Evolutionary conservation across 345 rosid genomes (phyloP).

Genomic region (Salix dunnii): DNA sequence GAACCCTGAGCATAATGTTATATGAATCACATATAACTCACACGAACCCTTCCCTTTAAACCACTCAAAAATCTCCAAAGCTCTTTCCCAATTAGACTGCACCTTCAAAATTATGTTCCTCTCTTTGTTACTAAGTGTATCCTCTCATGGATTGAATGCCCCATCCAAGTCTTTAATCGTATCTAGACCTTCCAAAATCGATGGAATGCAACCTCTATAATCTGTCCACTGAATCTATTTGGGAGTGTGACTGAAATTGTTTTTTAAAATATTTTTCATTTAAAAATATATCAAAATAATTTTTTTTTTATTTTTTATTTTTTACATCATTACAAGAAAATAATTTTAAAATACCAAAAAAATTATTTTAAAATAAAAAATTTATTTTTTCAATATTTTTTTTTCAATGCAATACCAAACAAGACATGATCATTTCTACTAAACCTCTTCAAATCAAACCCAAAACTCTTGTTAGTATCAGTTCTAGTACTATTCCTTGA

Average conservation of each 20-base stretch:
- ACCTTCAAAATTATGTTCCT: conserved; percentile 85
- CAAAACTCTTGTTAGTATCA: conserved; percentile 22
- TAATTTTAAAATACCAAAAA: too few species aligned
- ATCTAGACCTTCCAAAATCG: conserved; percentile 67
- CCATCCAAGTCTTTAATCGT: conserved; percentile 51
- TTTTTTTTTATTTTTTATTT: too few species aligned
- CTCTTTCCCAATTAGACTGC: conserved; percentile 79
- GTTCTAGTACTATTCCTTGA: conserved; percentile 11
- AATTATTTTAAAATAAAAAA: too few species aligned
- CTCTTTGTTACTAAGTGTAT: conserved; percentile 63
- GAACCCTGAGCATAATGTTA: conserved; percentile 66
- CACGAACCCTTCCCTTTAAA: conserved; percentile 63
- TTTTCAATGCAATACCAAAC: too few species aligned
- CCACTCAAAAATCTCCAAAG: conserved; percentile 83
- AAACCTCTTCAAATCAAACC: not conserved
- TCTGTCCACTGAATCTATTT: conserved; percentile 17
- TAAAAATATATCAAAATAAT: too few species aligned
- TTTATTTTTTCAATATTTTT: too few species aligned
- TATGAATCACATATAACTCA: conserved; percentile 87
- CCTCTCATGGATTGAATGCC: conserved; percentile 80
- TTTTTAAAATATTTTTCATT: too few species aligned
- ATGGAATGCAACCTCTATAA: conserved; percentile 70
- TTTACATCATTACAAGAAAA: too few species aligned
- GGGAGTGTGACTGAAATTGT: too few species aligned
- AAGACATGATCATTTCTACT: not conserved